Base-by-base conservation (phyloP, 345 rosid species). In the Sisymbrium altissimum region DNA sequence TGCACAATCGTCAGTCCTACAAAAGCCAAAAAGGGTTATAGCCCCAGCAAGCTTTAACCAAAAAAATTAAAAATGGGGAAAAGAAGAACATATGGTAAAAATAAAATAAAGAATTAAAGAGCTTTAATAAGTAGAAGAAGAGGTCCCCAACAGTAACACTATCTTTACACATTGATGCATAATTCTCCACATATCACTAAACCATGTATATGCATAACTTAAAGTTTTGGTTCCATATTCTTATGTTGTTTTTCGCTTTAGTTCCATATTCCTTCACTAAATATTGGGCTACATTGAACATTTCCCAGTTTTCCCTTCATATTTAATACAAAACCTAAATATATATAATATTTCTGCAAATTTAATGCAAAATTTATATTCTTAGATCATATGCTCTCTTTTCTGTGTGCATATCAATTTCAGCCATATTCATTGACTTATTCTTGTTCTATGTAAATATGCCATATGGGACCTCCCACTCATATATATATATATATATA, bases 1-100 rank as follows among this genome's bases (percentile, higher is more conserved):
- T 77, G 78, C 83, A 83, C 91, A 88, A 86, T 87, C 90, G 88
- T 88, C 87, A 80, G 79, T 82, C 81, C 98, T 82, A 90, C 91
- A 81, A 93, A 90, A 92, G 97, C 62, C 82, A 70, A 64, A 68
- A 64, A 78, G 72, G 74, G 40, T 68, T 13, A 66, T 81, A 80
- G 82, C 73, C 87, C 87, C 82, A 82, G 19, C 72, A 75, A 71
- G 75, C 85, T 83, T 85, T 79, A 78, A 25, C 70, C 62, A 66
- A 68, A 41, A 11, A 52, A 53, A n/a, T 39, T 38, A 25, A 57
- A 73, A 68, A 73, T 45, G 43, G 27, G 55, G 70, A 56, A 79
- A 79, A 64, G 40, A 57, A 52, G 58, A 79, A 63, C 50, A 79
- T 48, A 74, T 68, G 66, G 71, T 74, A 74, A 79, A 56, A 70